phyloP scores from a whole-genome alignment of 768 basidiomycete species.

The Sporobolomyces pararoseus region DNA sequence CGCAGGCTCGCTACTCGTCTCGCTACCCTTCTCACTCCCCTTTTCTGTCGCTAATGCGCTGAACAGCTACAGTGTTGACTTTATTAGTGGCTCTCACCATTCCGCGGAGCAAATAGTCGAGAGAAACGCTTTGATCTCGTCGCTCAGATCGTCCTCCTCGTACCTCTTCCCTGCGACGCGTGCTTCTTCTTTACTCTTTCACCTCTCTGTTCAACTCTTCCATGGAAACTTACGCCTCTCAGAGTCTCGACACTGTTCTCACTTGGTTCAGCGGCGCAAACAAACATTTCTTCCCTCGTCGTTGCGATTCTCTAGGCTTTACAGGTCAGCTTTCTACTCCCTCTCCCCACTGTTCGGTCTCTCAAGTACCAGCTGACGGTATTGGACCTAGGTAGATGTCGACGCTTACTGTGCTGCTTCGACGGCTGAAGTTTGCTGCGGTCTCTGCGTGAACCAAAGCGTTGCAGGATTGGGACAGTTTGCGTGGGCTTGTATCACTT shows the following conservation, averaged over 20 bases:
- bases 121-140: no score
- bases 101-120: no score
- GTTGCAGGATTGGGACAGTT: not conserved
- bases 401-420: conserved; percentile 19
- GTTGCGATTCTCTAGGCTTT: conserved; percentile 1
- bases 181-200: no score
- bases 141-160: no score
- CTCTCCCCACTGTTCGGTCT: no score
- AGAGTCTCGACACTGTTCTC: conserved; percentile 8
- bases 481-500: conserved; percentile 14
- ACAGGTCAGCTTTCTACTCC: conserved; percentile 6
- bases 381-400: conserved; percentile 14
- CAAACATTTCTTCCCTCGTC: not conserved
- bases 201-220: not conserved
- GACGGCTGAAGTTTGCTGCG: conserved; percentile 11
- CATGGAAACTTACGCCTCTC: conserved; percentile 21
- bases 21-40: no score
- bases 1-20: no score
- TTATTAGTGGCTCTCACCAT: no score
- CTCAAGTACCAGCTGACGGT: no score
- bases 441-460: not conserved
- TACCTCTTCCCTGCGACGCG: no score
- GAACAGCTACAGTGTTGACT: no score
- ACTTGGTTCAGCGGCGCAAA: conserved; percentile 6
- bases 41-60: no score